Evolutionary conservation across 441 rosid species (phyloP), one percentile per base, ranked within the genome.

Genomic region (Arabidopsis hybrid): DNA sequence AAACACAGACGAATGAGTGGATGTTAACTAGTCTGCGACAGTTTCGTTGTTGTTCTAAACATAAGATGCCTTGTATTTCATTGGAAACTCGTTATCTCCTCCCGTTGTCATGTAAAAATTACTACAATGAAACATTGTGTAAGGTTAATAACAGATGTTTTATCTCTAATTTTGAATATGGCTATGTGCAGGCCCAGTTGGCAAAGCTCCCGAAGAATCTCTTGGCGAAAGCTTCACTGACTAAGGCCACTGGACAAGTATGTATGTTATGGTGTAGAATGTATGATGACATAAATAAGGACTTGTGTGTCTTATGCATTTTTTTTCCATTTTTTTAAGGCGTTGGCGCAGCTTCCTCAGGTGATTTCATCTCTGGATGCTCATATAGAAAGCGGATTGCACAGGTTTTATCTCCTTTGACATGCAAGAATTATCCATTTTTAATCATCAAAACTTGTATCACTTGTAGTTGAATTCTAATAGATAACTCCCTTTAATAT

Each of bases 211-310:
- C 81, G 2, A 78, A 78, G 65, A 78, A 72, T 72, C 77, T 78
- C n/a, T 46, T 78, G 74, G 73, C 74, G 0, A 72, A 72, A 72
- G 45, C 70, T 38, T 78, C 81, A 3, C 46, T 78, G 63, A 78
- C 81, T 65, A 78, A 78, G 60, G 56, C 81, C 14, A 78, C 77
- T 60, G 77, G 81, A 77, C 73, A 77, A 67, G 80, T 77, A 72
- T 72, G 77, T 60, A 43, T 42, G 26, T 59, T 65, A 8, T 71
- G 10, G 14, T 39, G 50, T 13, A 58, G 67, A 16, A 65, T 64
- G n/a, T 31, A 7, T 35, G 9, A 63, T 17, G 53, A 46, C 40
- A 36, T 49, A 7, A 8, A 42, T 26, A 9, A 11, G 45, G 26
- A 58, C 18, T 51, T 7, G 43, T 18, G 35, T 42, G 36, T 60